Base-by-base conservation (phyloP, 140 eudicot species). In the Oenanthe javanica region DNA sequence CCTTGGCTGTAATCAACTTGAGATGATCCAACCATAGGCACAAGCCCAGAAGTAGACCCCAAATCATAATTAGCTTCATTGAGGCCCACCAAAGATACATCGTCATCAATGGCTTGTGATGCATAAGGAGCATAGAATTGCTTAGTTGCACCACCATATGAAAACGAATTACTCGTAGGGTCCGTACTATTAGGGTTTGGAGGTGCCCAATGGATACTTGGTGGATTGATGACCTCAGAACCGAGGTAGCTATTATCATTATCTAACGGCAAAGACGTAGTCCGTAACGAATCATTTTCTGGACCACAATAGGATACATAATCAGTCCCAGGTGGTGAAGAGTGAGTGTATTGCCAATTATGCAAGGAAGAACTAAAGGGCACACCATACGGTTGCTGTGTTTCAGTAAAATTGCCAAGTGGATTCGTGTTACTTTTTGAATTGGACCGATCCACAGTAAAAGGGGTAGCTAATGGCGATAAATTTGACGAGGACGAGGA, bases 381-480 rank as follows among this genome's bases (percentile, higher is more conserved):
- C 14, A 49, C 76, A 16, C 66, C 81, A 52, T 82, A 87, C 4
- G 86, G 23, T n/a, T 59, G 67, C 4, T 42, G 5, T 11, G 84
- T 82, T 1, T 82, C 87, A 72, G 84, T 21, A 83, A 81, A 87
- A 77, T 81, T 83, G 70, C 82, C 14, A 73, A 72, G 63, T 4
- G 83, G 84, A 81, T 80, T 87, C 14, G 88, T 31, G 80, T 73
- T 85, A 74, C 86, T 83, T 25, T 88, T 91, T 6, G 81, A 76
- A 72, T 85, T 85, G 42, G 87, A 84, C 83, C 90, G 85, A 72
- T 91, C 94, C 51, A 94, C 89, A 25, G 90, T 87, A 76, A 90
- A 92, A 6, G 97, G 97, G 0, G 89, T 89, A 79, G 97, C 96
- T 84, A 85, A 86, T 75, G 97, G 90, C 6, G 97, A 93, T 55